Conservation (phyloP, 208 protist genomes). For the Leishmania amazonensis region DNA sequence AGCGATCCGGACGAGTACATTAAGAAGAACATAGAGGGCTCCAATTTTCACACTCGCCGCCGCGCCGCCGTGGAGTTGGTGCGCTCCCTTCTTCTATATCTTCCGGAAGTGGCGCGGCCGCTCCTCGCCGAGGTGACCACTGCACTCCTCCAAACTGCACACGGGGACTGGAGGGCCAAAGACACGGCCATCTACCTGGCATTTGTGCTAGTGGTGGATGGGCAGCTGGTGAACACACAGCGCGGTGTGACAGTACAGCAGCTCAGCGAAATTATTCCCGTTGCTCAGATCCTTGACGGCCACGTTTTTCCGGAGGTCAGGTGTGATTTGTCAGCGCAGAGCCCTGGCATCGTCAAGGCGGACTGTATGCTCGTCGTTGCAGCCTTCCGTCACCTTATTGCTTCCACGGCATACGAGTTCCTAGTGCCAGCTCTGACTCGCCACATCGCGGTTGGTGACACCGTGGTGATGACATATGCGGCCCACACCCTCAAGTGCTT, state of each 20-base stretch:
- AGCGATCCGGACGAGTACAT: conserved; percentile 97
- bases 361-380: conserved; percentile 96
- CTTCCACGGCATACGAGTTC: conserved; percentile 28
- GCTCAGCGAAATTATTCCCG: conserved; percentile 79
- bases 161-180: conserved; percentile 93
- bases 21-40: conserved; percentile 96
- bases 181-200: conserved; percentile 96
- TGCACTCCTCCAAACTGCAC: conserved; percentile 58
- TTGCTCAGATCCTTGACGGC: conserved; percentile 85
- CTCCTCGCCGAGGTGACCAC: conserved; percentile 61
- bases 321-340: conserved; percentile 39
- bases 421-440: conserved; percentile 73
- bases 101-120: conserved; percentile 56
- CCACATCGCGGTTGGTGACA: conserved; percentile 70
- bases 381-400: conserved; percentile 94
- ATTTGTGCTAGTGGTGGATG: conserved; percentile 85
- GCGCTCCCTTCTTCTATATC: conserved; percentile 79
- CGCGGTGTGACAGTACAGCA: conserved; percentile 51
- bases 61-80: conserved; percentile 93
- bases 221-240: conserved; percentile 66
- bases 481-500: conserved; percentile 92
- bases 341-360: conserved; percentile 91
- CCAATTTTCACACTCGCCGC: conserved; percentile 92
- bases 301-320: conserved; percentile 92
- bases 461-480: conserved; percentile 95